Percentiles rank a stretch among this genome's conserved stretches.
Conservation (phyloP, 257 asterid genomes). For the Hygrophila difformis region DNA sequence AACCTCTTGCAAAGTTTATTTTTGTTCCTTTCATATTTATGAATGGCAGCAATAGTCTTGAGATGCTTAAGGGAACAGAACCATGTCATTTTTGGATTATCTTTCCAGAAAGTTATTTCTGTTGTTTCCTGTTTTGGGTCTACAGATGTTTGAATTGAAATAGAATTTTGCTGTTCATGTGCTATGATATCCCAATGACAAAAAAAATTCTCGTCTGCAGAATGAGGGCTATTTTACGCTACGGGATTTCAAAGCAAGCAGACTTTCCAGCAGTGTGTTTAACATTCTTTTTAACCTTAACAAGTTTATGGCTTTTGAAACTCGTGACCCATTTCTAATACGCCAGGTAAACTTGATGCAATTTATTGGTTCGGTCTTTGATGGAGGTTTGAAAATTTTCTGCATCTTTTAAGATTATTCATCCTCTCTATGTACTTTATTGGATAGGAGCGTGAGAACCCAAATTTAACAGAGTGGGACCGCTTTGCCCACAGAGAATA, state of each 20-base stretch:
- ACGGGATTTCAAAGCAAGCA: slow-evolving; percentile 82
- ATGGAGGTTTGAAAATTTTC: slow-evolving; percentile 3
- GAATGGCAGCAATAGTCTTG: too few species aligned
- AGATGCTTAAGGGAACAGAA: too few species aligned
- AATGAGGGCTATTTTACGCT: slow-evolving; percentile 76
- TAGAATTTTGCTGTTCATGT: neutral
- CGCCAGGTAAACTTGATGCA: slow-evolving; percentile 67
- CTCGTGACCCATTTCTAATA: slow-evolving; percentile 92
- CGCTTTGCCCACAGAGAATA: slow-evolving; percentile 98
- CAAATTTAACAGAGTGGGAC: slow-evolving; percentile 98
- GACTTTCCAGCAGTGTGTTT: slow-evolving; percentile 84
- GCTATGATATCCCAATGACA: slow-evolving; percentile 13
- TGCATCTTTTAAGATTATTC: neutral
- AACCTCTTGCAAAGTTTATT: too few species aligned
- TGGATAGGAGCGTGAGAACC: slow-evolving; percentile 95
- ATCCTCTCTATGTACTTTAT: too few species aligned
- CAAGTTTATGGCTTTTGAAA: slow-evolving; percentile 98
- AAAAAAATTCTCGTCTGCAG: slow-evolving; percentile 35
- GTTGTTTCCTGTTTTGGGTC: neutral
- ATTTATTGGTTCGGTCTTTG: slow-evolving; percentile 1
- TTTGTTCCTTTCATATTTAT: too few species aligned
- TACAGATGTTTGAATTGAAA: neutral
- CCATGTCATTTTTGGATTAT: too few species aligned
- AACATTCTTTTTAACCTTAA: slow-evolving; percentile 94
- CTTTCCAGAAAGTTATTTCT: neutral